Percentiles rank a stretch among this genome's conserved stretches.
These are phyloP conservation scores for Penicillium steckii DNA, from an alignment of 495 filamentous ascomycete species.

Conservation along the genomic window DNA sequence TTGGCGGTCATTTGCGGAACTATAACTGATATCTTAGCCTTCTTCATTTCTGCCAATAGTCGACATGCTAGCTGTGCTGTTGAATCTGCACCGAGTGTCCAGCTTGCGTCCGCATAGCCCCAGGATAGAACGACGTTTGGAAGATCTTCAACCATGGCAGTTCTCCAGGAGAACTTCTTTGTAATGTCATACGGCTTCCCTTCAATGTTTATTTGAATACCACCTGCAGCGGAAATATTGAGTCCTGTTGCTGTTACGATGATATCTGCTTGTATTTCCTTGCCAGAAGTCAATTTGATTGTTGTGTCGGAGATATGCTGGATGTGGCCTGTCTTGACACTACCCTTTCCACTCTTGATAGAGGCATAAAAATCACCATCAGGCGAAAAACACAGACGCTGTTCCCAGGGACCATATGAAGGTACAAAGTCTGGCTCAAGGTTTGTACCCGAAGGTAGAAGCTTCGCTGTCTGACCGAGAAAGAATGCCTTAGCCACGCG, in stretches of 20 bases:
- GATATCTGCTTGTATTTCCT: conserved; percentile 38
- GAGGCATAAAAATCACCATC: conserved; percentile 62
- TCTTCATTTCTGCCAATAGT: not conserved
- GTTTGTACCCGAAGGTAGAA: too few relatives aligned
- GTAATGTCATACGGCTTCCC: conserved; percentile 13
- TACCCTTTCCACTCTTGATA: conserved; percentile 46
- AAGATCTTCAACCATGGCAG: conserved; percentile 36
- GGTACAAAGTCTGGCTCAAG: conserved; percentile 62
- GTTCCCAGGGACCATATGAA: conserved; percentile 59
- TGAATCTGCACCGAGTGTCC: conserved; percentile 2
- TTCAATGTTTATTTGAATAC: conserved; percentile 26
- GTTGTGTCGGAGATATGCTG: conserved; percentile 48
- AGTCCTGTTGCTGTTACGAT: conserved; percentile 65
- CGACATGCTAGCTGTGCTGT: not conserved
- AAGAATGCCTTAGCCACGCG: too few relatives aligned
- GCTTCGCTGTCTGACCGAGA: too few relatives aligned
- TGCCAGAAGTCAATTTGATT: conserved; percentile 52
- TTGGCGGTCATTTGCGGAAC: too few relatives aligned
- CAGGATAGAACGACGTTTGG: conserved; percentile 25
- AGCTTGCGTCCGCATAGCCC: not conserved
- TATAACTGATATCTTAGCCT: too few relatives aligned
- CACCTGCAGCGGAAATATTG: conserved; percentile 28
- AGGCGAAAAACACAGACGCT: conserved; percentile 63
- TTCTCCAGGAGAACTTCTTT: conserved; percentile 38
- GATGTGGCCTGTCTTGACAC: conserved; percentile 56